phyloP scores from a whole-genome alignment of 306 rosid species.

The Psophocarpus tetragonolobus region DNA sequence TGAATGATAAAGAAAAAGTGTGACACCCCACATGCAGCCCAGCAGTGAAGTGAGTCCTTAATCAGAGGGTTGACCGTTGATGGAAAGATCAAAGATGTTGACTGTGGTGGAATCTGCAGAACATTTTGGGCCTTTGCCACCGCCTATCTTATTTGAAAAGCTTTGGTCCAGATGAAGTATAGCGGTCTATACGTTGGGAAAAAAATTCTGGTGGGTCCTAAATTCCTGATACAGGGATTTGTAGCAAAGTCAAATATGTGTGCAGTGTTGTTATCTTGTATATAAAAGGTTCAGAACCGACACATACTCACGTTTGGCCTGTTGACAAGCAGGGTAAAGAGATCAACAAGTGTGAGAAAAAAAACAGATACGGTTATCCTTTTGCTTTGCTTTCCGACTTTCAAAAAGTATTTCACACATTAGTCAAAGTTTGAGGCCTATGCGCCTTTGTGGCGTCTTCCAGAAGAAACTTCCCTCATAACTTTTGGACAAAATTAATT shows the following conservation, averaged over 20 bases:
- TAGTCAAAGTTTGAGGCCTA: conserved; percentile 59
- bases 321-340: conserved; percentile 46
- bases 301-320: conserved; percentile 46
- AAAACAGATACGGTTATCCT: background rate
- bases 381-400: conserved; percentile 26
- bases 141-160: conserved; percentile 53
- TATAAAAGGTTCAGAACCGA: conserved; percentile 39
- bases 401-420: conserved; percentile 36
- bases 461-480: conserved; percentile 36
- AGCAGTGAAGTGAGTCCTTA: conserved; percentile 41
- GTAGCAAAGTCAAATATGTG: conserved; percentile 45
- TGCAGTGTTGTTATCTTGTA: conserved; percentile 18
- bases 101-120: conserved; percentile 6
- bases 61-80: conserved; percentile 34
- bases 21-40: conserved; percentile 60
- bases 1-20: conserved; percentile 42
- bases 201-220: conserved; percentile 44
- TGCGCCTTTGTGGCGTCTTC: conserved; percentile 34
- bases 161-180: conserved; percentile 18
- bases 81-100: conserved; percentile 37
- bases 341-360: conserved; percentile 40
- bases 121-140: conserved; percentile 19
- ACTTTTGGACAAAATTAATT: background rate
- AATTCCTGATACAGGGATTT: background rate
- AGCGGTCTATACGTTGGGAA: conserved; percentile 5